A percentile compares a stretch with the other conserved stretches of the same genome.
Evolutionary conservation across 2,329 filamentous ascomycete genomes (phyloP).

Genomic region (Aureobasidium sp.): DNA sequence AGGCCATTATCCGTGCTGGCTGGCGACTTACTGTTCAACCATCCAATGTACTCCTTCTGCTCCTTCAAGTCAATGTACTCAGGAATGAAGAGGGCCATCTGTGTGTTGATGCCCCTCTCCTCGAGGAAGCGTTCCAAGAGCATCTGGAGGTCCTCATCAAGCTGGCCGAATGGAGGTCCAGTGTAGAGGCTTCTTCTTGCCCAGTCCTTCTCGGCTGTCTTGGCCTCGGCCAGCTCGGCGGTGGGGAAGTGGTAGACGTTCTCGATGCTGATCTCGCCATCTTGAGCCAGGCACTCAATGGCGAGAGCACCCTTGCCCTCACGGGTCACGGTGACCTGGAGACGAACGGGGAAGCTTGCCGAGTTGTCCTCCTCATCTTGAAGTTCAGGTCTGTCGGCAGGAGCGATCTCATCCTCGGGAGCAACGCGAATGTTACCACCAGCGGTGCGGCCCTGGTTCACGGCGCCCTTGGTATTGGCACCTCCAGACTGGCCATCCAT

Average conservation of each 20-base stretch:
- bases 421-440: constrained; percentile 48
- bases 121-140: constrained; percentile 90
- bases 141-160: constrained; percentile 92
- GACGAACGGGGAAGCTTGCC: constrained; percentile 66
- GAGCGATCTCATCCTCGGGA: constrained; percentile 50
- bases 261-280: constrained; percentile 79
- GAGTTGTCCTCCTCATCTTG: constrained; percentile 50
- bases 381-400: constrained; percentile 51
- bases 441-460: constrained; percentile 47
- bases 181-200: constrained; percentile 72
- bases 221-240: constrained; percentile 66
- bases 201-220: constrained; percentile 63
- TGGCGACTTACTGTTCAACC: constrained; percentile 61
- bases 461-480: constrained; percentile 49
- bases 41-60: constrained; percentile 90
- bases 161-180: constrained; percentile 84
- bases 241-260: constrained; percentile 85
- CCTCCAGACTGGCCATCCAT: constrained; percentile 46
- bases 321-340: constrained; percentile 87
- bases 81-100: constrained; percentile 81
- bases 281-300: constrained; percentile 79
- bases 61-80: constrained; percentile 98
- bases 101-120: constrained; percentile 83
- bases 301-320: constrained; percentile 74
- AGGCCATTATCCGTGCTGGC: neutral